Evolutionary conservation across 2,329 filamentous ascomycete genomes (phyloP).

Genomic region (Epichloe festucae): DNA sequence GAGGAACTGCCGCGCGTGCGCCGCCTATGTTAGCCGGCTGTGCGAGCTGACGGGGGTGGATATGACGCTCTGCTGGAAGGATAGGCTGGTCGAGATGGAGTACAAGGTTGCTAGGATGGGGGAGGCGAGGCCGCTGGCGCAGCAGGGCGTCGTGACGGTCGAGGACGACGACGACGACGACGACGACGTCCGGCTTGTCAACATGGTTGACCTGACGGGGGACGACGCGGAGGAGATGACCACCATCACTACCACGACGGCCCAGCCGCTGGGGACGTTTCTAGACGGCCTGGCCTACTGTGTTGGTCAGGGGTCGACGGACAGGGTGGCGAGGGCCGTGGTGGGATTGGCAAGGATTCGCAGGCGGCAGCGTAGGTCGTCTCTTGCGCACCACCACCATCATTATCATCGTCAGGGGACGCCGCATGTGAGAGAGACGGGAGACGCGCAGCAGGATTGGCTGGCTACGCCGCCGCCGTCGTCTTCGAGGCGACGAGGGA

Average conservation of each 20-base stretch:
- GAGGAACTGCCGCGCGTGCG: conserved; percentile 19
- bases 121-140: not conserved
- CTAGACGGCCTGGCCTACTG: conserved; percentile 20
- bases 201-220: conserved; percentile 2
- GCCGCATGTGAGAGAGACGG: not conserved
- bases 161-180: conserved; percentile 3
- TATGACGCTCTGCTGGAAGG: conserved; percentile 16
- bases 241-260: not conserved
- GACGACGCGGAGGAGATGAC: not conserved
- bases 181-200: not conserved
- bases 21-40: conserved; percentile 13
- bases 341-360: conserved; percentile 2
- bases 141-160: not conserved
- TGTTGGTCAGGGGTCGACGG: conserved; percentile 15
- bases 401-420: not conserved
- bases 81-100: conserved; percentile 14
- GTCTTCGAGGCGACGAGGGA: not conserved
- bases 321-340: not conserved
- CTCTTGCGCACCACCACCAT: too few species aligned
- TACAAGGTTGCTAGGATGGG: conserved; percentile 10
- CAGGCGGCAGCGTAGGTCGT: not conserved
- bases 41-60: conserved; percentile 15
- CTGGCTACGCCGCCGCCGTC: not conserved
- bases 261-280: conserved; percentile 8
- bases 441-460: not conserved